Percentiles rank a stretch among this genome's conserved stretches.
Evolutionary conservation across 106 monocot genomes (phyloP).

Genomic region (Posidonia australis): DNA sequence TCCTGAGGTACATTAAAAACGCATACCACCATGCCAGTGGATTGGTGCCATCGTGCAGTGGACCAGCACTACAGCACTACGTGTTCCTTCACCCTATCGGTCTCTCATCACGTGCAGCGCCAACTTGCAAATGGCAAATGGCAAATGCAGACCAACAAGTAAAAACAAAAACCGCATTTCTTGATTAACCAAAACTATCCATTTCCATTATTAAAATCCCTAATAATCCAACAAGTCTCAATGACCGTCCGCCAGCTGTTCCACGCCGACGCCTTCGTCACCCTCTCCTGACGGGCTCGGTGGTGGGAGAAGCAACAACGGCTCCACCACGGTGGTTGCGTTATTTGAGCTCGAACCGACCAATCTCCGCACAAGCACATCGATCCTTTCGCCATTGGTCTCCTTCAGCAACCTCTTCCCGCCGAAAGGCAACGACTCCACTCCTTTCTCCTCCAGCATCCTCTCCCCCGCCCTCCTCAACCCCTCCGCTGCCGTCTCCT

Average conservation of each 20-base stretch:
- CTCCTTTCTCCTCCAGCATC: slow-evolving; percentile 23
- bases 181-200: not conserved
- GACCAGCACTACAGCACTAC: no score
- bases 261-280: not conserved
- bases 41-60: no score
- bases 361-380: slow-evolving; percentile 5
- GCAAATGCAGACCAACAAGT: no score
- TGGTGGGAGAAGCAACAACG: not conserved
- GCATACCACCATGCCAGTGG: no score
- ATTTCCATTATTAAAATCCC: not conserved
- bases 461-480: slow-evolving; percentile 12
- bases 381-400: slow-evolving; percentile 25
- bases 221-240: not conserved
- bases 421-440: slow-evolving; percentile 32
- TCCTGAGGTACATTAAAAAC: no score
- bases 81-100: no score
- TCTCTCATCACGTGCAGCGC: no score
- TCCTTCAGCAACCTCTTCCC: slow-evolving; percentile 26
- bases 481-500: not conserved
- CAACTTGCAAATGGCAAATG: no score
- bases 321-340: not conserved
- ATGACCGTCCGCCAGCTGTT: slow-evolving; percentile 1
- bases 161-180: no score
- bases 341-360: not conserved
- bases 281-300: slow-evolving; percentile 4